Percentiles rank a stretch among this genome's conserved stretches.
phyloP scores from a whole-genome alignment of 257 asterid species.

The Solanum chmielewskii region DNA sequence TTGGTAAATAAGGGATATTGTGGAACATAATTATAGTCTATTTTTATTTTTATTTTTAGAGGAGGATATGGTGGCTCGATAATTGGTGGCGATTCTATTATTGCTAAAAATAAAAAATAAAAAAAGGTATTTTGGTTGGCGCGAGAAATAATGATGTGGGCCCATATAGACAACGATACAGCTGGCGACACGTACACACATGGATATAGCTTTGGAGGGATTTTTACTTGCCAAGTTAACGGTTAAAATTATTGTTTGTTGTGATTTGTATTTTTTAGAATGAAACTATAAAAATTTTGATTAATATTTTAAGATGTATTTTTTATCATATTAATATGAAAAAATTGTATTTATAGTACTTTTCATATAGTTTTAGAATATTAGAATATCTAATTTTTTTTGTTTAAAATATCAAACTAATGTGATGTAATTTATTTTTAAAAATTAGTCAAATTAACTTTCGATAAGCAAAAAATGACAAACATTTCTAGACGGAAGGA shows the following conservation, averaged over 20 bases:
- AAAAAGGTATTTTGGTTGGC: slow-evolving; percentile 33
- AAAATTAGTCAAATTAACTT: too few species aligned
- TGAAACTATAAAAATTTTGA: too few species aligned
- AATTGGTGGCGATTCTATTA: background rate
- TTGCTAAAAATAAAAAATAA: background rate
- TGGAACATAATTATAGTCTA: background rate
- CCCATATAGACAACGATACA: background rate
- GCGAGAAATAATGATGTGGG: slow-evolving; percentile 19
- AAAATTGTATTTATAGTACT: too few species aligned
- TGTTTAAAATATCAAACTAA: too few species aligned
- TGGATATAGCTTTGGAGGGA: background rate
- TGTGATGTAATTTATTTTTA: too few species aligned
- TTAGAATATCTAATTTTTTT: too few species aligned
- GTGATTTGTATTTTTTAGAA: too few species aligned
- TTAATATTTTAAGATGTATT: too few species aligned
- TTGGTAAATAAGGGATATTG: background rate
- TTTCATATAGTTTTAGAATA: too few species aligned
- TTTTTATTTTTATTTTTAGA: background rate
- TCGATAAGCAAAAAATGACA: too few species aligned
- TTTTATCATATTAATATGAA: too few species aligned
- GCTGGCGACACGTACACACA: slow-evolving; percentile 20
- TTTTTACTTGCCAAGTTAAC: background rate
- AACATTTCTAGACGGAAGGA: too few species aligned
- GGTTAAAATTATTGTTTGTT: background rate
- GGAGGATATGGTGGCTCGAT: background rate